Percentiles rank a stretch among this genome's conserved stretches.
phyloP scores from a whole-genome alignment of 2,329 filamentous ascomycete genomes.

The Botrytis aclada region DNA sequence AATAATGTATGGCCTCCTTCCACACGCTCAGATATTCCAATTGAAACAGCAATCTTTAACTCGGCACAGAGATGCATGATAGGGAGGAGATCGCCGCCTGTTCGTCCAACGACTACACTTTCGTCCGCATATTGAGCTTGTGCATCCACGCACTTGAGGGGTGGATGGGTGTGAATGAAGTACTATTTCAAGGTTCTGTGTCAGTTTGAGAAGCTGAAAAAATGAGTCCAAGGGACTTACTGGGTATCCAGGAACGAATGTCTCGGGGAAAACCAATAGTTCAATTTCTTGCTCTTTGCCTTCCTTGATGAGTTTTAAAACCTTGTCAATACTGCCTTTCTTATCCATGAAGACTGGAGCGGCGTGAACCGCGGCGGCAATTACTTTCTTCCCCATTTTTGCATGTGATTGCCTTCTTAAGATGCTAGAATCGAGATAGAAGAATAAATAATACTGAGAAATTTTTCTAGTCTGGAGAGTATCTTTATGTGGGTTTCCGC shows the following conservation, averaged over 20 bases:
- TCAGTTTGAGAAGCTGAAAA: neutral
- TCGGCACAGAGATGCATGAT: conserved; percentile 2
- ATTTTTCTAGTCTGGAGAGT: neutral
- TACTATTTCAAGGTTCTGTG: neutral
- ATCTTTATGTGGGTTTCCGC: neutral
- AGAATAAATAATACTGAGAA: neutral
- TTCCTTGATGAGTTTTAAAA: neutral
- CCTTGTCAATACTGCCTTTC: neutral
- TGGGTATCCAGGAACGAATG: conserved; percentile 12
- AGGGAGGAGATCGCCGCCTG: neutral
- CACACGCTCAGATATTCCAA: conserved; percentile 4
- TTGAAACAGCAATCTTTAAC: neutral
- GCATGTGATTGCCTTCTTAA: neutral
- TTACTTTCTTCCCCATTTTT: neutral
- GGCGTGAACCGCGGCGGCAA: neutral
- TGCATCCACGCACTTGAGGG: neutral
- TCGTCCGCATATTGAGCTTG: neutral
- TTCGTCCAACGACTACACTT: neutral
- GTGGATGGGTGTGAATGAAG: neutral
- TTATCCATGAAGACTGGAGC: conserved; percentile 6
- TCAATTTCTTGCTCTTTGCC: neutral
- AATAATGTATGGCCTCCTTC: neutral
- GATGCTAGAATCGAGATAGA: neutral
- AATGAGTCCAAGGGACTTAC: neutral
- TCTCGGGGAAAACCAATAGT: neutral